phyloP scores from a whole-genome alignment of 2,329 filamentous ascomycete species.

The Delphinella strobiligena region DNA sequence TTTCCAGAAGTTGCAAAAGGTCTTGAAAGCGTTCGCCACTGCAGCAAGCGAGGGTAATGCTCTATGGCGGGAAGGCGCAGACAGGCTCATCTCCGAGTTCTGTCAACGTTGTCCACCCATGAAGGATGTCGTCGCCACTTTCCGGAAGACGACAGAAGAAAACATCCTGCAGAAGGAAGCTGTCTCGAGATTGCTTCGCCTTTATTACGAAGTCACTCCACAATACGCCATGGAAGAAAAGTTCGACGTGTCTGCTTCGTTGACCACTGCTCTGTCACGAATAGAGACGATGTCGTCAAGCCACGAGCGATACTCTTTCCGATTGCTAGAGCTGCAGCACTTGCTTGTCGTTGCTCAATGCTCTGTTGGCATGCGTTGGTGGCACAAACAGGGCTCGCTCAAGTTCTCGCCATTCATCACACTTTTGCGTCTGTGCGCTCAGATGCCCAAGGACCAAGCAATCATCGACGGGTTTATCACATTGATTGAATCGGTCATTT shows the following conservation, averaged over 20 bases:
- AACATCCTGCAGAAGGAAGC: constrained; percentile 68
- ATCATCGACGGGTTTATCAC: constrained; percentile 17
- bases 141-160: constrained; percentile 54
- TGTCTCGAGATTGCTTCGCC: constrained; percentile 60
- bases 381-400: constrained; percentile 57
- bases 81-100: constrained; percentile 61
- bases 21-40: constrained; percentile 48
- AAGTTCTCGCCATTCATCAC: constrained; percentile 58
- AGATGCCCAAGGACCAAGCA: constrained; percentile 26
- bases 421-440: constrained; percentile 48
- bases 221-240: constrained; percentile 69
- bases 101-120: constrained; percentile 67
- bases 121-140: constrained; percentile 65
- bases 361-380: constrained; percentile 84
- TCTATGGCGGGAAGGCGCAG: constrained; percentile 58
- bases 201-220: constrained; percentile 79
- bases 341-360: constrained; percentile 67
- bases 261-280: constrained; percentile 55
- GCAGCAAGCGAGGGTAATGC: constrained; percentile 30
- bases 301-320: constrained; percentile 36
- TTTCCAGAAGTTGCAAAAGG: constrained; percentile 61
- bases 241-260: constrained; percentile 72
- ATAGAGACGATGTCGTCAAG: constrained; percentile 32
- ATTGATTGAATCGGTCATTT: constrained; percentile 48
- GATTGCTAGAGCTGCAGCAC: constrained; percentile 66